Base-by-base conservation (phyloP, 2,329 filamentous ascomycete genomes). In the Fusarium sp. region DNA sequence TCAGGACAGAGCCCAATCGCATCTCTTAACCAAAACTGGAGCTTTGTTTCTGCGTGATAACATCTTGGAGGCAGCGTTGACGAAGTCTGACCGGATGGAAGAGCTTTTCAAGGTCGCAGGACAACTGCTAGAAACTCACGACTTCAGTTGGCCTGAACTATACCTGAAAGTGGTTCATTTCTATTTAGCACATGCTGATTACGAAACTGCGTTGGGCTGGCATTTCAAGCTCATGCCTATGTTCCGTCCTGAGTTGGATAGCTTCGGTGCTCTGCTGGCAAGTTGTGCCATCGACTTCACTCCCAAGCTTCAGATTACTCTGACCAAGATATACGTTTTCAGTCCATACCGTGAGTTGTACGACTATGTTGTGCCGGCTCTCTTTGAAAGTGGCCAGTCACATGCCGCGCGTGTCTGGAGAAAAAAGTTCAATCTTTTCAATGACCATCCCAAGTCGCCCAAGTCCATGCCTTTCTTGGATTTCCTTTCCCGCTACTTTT, bases 351-450 rank as follows among this genome's bases (percentile, higher is more conserved):
- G 83, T 47, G 72, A 78, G 17, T 73, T 89, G 1, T 90, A 90
- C 75, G 87, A 89, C 72, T 78, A 81, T 26, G 63, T 90, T 13
- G 82, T 90, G n/a, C 87, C 88, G 7, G 79, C 84, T 57, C 80
- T 90, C 5, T 90, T 86, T 73, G 79, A 82, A 9, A 79, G 81
- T n/a, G 88, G 88, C 3, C 79, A 83, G 39, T 85, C 85, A 3
- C 74, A 74, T 6, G 70, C 85, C 22, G 88, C 88, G 12, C 80
- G 79, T 15, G 71, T 74, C n/a, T 90, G 88, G 88, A 85, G 88
- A 45, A 79, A 79, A 30, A 77, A 82, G 8, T 81, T 88, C 18
- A 66, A 85, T 38, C 68, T 73, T 4, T 81, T 83, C 53, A 79
- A 81, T 24, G 88, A 90, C 67, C 47, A 80, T 35, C 87, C 88